phyloP scores from a whole-genome alignment of 2,329 filamentous ascomycete genomes.

The Neofusicoccum ribis region DNA sequence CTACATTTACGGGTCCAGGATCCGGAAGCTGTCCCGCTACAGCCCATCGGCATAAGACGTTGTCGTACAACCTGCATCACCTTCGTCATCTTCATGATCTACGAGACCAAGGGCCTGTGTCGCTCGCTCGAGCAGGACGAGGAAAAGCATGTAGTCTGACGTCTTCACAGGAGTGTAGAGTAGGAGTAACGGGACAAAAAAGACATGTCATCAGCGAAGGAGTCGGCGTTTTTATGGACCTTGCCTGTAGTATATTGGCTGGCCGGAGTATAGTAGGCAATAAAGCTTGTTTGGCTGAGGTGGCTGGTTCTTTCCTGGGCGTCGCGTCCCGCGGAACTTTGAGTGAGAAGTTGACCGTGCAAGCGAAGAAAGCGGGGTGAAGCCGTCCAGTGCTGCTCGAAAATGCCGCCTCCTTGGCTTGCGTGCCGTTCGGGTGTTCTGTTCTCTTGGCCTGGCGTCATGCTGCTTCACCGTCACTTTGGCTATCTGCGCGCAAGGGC shows the following conservation, averaged over 20 bases:
- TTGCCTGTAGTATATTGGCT: background rate
- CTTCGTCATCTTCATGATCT: too few relatives aligned
- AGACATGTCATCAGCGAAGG: background rate
- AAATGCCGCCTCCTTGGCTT: background rate
- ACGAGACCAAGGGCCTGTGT: too few relatives aligned
- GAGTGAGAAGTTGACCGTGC: too few relatives aligned
- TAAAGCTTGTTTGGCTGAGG: too few relatives aligned
- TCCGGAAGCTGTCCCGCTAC: conserved; percentile 25
- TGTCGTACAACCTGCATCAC: too few relatives aligned
- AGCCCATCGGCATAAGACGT: background rate
- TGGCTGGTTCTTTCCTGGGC: too few relatives aligned
- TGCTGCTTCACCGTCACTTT: background rate
- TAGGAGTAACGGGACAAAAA: background rate
- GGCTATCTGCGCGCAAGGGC: background rate
- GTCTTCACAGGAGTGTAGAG: too few relatives aligned
- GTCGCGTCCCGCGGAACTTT: too few relatives aligned
- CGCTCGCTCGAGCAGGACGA: too few relatives aligned
- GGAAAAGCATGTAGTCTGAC: too few relatives aligned
- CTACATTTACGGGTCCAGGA: conserved; percentile 36
- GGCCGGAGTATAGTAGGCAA: background rate
- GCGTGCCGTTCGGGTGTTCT: background rate
- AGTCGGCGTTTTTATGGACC: background rate
- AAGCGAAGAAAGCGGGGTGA: too few relatives aligned
- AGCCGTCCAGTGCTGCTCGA: background rate
- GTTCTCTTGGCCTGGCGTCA: conserved; percentile 7